A percentile compares a stretch with the other conserved stretches of the same genome.
These are phyloP conservation scores for Ustilago curta DNA, from an alignment of 1,284 basidiomycete genomes.

Conservation along the genomic window DNA sequence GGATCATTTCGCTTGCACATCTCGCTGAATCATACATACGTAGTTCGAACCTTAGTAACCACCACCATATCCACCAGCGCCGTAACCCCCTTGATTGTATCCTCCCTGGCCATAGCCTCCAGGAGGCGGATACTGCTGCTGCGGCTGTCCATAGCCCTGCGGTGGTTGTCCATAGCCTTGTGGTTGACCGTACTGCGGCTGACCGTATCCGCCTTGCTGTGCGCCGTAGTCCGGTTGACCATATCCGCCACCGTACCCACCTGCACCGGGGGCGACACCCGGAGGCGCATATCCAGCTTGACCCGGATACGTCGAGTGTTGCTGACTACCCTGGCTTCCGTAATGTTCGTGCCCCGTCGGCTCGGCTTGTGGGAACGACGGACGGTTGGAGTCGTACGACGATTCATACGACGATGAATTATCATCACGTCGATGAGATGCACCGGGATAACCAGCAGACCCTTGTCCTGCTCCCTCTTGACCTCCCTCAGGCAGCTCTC, in stretches of 20 bases:
- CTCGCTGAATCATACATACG: not conserved
- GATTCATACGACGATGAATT: conserved; percentile 9
- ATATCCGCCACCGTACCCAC: conserved; percentile 31
- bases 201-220: conserved; percentile 23
- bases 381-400: conserved; percentile 24
- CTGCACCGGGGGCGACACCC: conserved; percentile 22
- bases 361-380: conserved; percentile 45
- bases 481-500: conserved; percentile 27
- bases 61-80: conserved; percentile 33
- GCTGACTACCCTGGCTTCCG: conserved; percentile 14
- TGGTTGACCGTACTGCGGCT: conserved; percentile 15
- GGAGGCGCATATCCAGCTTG: conserved; percentile 23
- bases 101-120: conserved; percentile 22
- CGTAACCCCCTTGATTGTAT: conserved; percentile 18
- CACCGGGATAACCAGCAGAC: conserved; percentile 1
- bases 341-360: conserved; percentile 34
- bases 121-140: conserved; percentile 25
- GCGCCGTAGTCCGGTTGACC: conserved; percentile 18
- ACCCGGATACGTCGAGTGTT: conserved; percentile 11
- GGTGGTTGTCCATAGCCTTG: conserved; percentile 15
- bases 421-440: conserved; percentile 13
- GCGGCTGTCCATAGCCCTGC: conserved; percentile 21
- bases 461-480: conserved; percentile 1
- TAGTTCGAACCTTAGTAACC: conserved; percentile 31
- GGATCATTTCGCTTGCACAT: not conserved